Evolutionary conservation across 768 basidiomycete species (phyloP).

Genomic region (Boletus insuetus): DNA sequence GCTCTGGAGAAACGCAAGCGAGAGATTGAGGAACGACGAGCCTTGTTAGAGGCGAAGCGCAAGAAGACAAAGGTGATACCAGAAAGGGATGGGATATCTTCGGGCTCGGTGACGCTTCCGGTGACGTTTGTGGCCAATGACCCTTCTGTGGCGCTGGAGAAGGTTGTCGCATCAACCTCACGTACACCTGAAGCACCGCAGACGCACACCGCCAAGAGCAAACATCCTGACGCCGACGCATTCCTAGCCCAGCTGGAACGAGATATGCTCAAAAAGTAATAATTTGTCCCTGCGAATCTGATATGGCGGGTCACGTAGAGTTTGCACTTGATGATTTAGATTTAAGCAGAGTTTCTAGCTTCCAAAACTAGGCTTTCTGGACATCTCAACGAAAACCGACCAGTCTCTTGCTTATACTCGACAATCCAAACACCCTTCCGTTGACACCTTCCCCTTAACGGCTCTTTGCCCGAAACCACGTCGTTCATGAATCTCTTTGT

Average conservation of each 20-base stretch:
- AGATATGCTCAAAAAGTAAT: slow-evolving; percentile 44
- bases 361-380: slow-evolving; percentile 47
- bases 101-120: neutral
- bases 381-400: slow-evolving; percentile 46
- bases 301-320: too few relatives aligned
- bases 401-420: slow-evolving; percentile 41
- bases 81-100: slow-evolving; percentile 2
- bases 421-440: slow-evolving; percentile 40
- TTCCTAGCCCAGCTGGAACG: slow-evolving; percentile 66
- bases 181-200: slow-evolving; percentile 26
- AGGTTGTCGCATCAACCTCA: slow-evolving; percentile 16
- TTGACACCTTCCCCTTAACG: slow-evolving; percentile 30
- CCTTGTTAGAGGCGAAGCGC: slow-evolving; percentile 63
- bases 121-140: slow-evolving; percentile 31
- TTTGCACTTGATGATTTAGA: neutral
- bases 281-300: too few relatives aligned
- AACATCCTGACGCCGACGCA: slow-evolving; percentile 44
- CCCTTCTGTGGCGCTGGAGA: slow-evolving; percentile 53
- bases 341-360: slow-evolving; percentile 24
- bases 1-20: slow-evolving; percentile 67
- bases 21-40: slow-evolving; percentile 64
- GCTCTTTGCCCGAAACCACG: slow-evolving; percentile 42
- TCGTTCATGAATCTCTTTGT: slow-evolving; percentile 46
- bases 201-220: slow-evolving; percentile 20
- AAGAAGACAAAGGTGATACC: slow-evolving; percentile 42